Percentiles rank a stretch among this genome's conserved stretches.
These are phyloP conservation scores for Coemansia sp. DNA, from an alignment of 192 early-diverging fungal genomes.

Conservation along the genomic window DNA sequence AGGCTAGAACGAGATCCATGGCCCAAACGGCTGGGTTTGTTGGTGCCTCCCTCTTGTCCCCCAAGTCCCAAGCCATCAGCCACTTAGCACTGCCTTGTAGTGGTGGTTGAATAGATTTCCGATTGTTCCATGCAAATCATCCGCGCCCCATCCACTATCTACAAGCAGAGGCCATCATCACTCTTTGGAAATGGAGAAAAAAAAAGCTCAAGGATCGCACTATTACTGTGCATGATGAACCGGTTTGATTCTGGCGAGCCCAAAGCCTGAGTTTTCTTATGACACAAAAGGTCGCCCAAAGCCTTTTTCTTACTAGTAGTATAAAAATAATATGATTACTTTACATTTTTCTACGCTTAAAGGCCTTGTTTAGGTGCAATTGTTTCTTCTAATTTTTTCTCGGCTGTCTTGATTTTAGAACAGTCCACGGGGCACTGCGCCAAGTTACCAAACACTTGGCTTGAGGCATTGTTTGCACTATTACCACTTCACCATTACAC, in stretches of 20 bases:
- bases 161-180: no score
- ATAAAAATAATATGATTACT: neutral
- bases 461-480: neutral
- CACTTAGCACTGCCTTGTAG: neutral
- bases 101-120: neutral
- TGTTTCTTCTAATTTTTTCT: neutral
- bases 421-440: neutral
- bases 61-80: constrained; percentile 5
- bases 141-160: neutral
- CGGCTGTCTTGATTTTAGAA: neutral
- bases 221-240: neutral
- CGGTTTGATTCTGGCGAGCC: neutral
- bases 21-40: neutral
- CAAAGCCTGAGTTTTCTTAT: neutral
- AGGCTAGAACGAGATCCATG: neutral
- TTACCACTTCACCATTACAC: neutral
- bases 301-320: neutral
- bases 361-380: neutral
- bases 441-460: neutral
- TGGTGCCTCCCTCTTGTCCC: neutral
- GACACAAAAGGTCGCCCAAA: neutral
- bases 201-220: neutral
- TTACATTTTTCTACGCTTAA: neutral
- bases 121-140: constrained; percentile 1
- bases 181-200: neutral